phyloP scores from a whole-genome alignment of 73 alveolate species.

The Durusdinium trenchii region DNA sequence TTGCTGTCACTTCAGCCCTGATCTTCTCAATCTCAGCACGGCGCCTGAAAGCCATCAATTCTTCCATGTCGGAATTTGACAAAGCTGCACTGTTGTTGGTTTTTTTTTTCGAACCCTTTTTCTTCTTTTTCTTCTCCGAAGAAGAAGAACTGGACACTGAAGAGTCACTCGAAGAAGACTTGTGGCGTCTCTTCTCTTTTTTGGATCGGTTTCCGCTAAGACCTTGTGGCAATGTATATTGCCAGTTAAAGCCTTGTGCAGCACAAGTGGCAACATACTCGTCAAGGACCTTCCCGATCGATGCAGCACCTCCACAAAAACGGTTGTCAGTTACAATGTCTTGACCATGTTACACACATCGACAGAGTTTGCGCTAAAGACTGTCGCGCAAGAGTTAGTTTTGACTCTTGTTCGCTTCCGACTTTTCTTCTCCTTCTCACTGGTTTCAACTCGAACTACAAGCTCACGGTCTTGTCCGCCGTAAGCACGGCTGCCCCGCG shows the following conservation, averaged over 20 bases:
- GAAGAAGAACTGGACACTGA: neutral
- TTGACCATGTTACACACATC: too few species aligned
- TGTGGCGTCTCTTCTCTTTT: neutral
- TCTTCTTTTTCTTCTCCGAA: neutral
- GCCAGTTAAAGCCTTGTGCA: neutral
- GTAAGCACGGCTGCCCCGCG: too few species aligned
- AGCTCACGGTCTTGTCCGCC: constrained; percentile 15
- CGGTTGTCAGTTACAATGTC: too few species aligned
- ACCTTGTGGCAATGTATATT: neutral
- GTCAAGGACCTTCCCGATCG: too few species aligned
- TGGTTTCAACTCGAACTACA: neutral
- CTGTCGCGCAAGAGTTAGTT: too few species aligned
- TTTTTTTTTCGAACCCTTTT: neutral
- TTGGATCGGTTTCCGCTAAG: neutral
- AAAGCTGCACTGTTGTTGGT: neutral
- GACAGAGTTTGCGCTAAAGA: too few species aligned
- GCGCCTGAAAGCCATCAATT: neutral
- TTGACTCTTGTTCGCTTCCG: too few species aligned
- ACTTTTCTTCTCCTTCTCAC: neutral
- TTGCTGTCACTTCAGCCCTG: neutral
- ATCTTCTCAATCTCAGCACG: neutral
- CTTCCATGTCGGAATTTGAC: neutral
- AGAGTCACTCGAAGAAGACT: constrained; percentile 13
- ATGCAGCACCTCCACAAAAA: too few species aligned
- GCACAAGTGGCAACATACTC: too few species aligned